Evolutionary conservation across 140 eudicot species (phyloP).

Genomic region (Erigeron philadelphicus): DNA sequence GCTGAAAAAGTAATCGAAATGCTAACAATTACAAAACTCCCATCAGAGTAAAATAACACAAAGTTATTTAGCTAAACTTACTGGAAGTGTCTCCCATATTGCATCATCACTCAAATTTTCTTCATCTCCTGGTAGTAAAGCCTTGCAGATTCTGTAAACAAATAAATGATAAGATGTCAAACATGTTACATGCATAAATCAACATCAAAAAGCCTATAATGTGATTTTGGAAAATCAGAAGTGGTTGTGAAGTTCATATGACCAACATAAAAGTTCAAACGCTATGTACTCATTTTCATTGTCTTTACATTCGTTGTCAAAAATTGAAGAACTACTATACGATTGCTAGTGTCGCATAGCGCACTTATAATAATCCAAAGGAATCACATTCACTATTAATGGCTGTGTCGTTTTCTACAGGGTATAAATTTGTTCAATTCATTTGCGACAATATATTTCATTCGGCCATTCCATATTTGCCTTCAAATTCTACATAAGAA

Average conservation of each 20-base stretch:
- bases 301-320: not conserved
- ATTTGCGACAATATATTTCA: too few relatives aligned
- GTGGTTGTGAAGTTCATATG: not conserved
- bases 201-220: not conserved
- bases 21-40: not conserved
- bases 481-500: not conserved
- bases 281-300: not conserved
- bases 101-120: constrained; percentile 74
- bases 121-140: constrained; percentile 79
- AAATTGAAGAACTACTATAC: not conserved
- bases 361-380: not conserved
- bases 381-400: not conserved
- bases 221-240: not conserved
- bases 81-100: constrained; percentile 94
- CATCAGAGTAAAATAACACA: not conserved
- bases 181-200: constrained; percentile 9
- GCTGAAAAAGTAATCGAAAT: constrained; percentile 38
- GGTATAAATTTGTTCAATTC: not conserved
- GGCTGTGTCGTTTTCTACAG: not conserved
- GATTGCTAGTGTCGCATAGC: not conserved
- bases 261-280: not conserved
- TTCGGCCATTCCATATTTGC: not conserved
- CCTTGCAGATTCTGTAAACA: constrained; percentile 68
- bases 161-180: constrained; percentile 5
- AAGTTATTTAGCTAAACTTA: constrained; percentile 32